Evolutionary conservation across 106 monocot genomes (phyloP).

Genomic region (Dendrobium chrysotoxum): DNA sequence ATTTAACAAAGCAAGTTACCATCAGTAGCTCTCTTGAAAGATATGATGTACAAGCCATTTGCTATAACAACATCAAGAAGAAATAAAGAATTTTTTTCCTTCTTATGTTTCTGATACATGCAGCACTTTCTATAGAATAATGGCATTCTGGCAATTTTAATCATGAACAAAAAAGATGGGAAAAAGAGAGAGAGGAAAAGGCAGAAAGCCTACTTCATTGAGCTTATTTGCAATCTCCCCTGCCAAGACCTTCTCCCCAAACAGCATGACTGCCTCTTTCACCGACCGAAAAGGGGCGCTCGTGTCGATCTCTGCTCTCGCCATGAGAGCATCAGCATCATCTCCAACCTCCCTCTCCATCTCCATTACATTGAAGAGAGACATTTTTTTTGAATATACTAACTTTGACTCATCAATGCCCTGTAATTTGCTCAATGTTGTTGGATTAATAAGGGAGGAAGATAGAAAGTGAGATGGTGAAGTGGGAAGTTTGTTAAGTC

Average conservation of each 20-base stretch:
- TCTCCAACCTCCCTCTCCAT: constrained; percentile 22
- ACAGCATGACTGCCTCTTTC: constrained; percentile 69
- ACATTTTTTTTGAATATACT: too few species aligned
- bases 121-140: too few species aligned
- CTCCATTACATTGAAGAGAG: not conserved
- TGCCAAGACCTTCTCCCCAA: constrained; percentile 58
- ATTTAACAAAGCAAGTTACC: too few species aligned
- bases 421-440: not conserved
- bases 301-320: constrained; percentile 65
- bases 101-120: too few species aligned
- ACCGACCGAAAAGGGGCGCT: constrained; percentile 69
- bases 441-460: not conserved
- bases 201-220: constrained; percentile 20
- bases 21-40: too few species aligned
- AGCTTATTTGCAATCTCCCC: constrained; percentile 41
- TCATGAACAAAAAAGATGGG: too few species aligned
- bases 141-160: too few species aligned
- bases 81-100: too few species aligned
- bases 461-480: constrained; percentile 5
- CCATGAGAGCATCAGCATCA: not conserved
- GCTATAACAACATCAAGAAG: too few species aligned
- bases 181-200: not conserved
- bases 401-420: not conserved
- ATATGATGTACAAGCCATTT: too few species aligned
- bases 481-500: constrained; percentile 11